Percentiles rank a stretch among this genome's conserved stretches.
phyloP scores from a whole-genome alignment of 257 asterid species.

The Petunia axillaris region DNA sequence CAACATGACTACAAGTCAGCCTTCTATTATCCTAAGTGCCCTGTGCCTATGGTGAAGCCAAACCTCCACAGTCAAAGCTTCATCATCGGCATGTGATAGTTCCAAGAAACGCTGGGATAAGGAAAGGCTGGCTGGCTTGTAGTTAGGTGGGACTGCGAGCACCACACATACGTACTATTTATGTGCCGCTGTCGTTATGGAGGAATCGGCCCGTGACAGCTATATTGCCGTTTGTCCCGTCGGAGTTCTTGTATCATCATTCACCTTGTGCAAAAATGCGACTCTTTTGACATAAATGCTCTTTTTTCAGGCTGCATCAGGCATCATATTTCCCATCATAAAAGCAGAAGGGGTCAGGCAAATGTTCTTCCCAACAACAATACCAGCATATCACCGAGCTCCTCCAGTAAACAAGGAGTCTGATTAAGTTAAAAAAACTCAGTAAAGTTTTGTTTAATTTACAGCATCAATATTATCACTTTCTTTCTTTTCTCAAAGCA shows the following conservation, averaged over 20 bases:
- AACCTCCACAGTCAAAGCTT: too few relatives aligned
- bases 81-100: too few relatives aligned
- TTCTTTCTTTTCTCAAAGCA: background rate
- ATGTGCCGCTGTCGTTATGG: too few relatives aligned
- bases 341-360: slow-evolving; percentile 53
- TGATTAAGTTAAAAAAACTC: background rate
- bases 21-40: too few relatives aligned
- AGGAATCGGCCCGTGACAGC: too few relatives aligned
- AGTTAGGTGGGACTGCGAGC: too few relatives aligned
- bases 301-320: slow-evolving; percentile 43
- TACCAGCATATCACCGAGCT: slow-evolving; percentile 45
- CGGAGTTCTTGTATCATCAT: background rate
- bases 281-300: background rate
- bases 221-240: background rate
- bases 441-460: slow-evolving; percentile 2
- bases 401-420: slow-evolving; percentile 31
- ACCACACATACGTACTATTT: too few relatives aligned
- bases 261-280: background rate
- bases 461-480: background rate
- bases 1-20: too few relatives aligned
- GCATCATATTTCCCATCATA: slow-evolving; percentile 50
- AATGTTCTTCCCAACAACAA: slow-evolving; percentile 53
- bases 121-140: too few relatives aligned
- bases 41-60: too few relatives aligned
- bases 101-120: too few relatives aligned